Base-by-base conservation (phyloP, 345 rosid genomes). In the Rhizophora mangle region DNA sequence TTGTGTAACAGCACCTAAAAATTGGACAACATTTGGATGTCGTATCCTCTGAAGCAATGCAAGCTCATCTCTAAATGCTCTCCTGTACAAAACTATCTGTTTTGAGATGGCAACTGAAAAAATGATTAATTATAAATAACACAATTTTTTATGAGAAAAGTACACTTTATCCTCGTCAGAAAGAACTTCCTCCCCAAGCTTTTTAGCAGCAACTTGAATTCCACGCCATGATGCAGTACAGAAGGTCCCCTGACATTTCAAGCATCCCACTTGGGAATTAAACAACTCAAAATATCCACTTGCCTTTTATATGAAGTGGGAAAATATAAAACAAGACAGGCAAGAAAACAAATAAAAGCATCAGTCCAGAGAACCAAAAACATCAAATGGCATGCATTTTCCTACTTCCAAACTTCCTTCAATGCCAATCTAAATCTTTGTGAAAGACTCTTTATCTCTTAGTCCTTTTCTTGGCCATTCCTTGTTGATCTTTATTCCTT, bases 1-100 rank as follows among this genome's bases (percentile, higher is more conserved):
- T 73, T 89, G 99, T 22, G 97, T 94, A 69, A 95, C 96, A 64
- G 99, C 97, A 70, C 99, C 96, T 72, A 95, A 86, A 80, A 95
- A 95, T 78, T 95, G 99, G 22, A 95, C 96, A 4, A 92, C 96
- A 78, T 95, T 92, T 67, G 96, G 99, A 82, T 95, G 99, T 11
- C 96, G 81, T 65, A 95, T 88, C 85, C 86, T 89, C 85, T 91
- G 97, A 69, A 95, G 90, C 77, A 95, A 82, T 24, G 88, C 96
- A 65, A 95, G 99, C 79, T 94, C 99, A 72, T 94, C 97, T 16
- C 90, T 80, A 61, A 95, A 95, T 65, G 89, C 85, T 59, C 75
- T 84, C 84, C 99, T 95, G 87, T 52, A 37, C 20, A 57, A 30
- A 71, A 82, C 29, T 52, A 66, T 60, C 57, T n/a, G 52, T 52